phyloP scores from a whole-genome alignment of 1,284 basidiomycete species.

The Polyporus tsugae region DNA sequence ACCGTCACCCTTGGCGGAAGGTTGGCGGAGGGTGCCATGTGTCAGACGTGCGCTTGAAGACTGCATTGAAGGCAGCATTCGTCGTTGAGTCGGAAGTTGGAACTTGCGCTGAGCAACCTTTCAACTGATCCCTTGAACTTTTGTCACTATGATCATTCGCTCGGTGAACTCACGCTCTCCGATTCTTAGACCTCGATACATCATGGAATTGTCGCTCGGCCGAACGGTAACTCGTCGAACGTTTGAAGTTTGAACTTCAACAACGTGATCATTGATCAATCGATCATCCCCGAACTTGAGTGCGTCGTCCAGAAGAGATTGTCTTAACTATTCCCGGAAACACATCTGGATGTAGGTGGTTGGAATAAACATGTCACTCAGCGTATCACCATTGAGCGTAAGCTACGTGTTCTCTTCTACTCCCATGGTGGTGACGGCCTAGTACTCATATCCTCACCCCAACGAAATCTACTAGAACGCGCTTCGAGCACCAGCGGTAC shows the following conservation, averaged over 20 bases:
- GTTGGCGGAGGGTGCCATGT: background rate
- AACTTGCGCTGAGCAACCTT: background rate
- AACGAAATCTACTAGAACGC: background rate
- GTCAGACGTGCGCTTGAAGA: background rate
- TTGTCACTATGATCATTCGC: background rate
- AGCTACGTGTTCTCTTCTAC: background rate
- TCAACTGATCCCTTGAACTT: background rate
- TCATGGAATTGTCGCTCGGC: background rate
- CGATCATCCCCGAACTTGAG: background rate
- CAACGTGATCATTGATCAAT: background rate
- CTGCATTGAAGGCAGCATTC: too few species aligned
- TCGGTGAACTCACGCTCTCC: background rate
- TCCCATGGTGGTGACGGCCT: background rate
- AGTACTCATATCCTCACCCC: background rate
- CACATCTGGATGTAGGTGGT: background rate
- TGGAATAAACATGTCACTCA: constrained; percentile 5
- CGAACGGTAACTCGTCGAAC: background rate
- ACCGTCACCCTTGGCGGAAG: too few species aligned
- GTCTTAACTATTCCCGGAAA: background rate
- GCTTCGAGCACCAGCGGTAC: background rate
- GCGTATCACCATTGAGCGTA: constrained; percentile 6
- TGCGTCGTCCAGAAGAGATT: too few species aligned
- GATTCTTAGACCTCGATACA: background rate
- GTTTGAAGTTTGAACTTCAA: background rate
- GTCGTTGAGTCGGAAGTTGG: too few species aligned